phyloP scores from a whole-genome alignment of 352 stramenopile species.

The Globisporangium parvum region DNA sequence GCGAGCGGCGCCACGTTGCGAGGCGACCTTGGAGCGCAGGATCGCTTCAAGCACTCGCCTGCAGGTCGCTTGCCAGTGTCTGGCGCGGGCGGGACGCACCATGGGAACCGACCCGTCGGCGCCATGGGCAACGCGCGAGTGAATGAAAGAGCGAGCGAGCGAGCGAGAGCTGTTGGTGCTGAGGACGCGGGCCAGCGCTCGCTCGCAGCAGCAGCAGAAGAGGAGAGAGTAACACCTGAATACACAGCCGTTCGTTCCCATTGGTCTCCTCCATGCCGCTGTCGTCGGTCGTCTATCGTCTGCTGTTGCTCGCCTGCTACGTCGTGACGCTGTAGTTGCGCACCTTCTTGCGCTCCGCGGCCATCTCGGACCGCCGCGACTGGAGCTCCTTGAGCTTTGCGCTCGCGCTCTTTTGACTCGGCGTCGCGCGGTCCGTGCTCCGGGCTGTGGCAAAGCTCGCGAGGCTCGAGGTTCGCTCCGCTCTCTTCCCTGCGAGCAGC shows the following conservation, averaged over 20 bases:
- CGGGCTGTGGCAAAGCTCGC: conserved; percentile 17
- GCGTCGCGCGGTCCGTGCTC: conserved; percentile 43
- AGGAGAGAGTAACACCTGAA: not conserved
- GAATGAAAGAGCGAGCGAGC: not conserved
- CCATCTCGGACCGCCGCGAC: conserved; percentile 68
- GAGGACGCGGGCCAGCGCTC: too few relatives aligned
- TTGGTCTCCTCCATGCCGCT: not conserved
- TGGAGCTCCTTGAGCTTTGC: conserved; percentile 73
- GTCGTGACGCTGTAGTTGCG: conserved; percentile 70
- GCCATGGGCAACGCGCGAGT: not conserved
- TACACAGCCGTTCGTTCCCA: not conserved
- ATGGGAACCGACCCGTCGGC: not conserved
- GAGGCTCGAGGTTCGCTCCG: conserved; percentile 30
- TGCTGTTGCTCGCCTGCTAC: conserved; percentile 2
- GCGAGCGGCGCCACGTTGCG: not conserved
- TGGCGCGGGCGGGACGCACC: too few relatives aligned
- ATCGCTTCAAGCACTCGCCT: too few relatives aligned
- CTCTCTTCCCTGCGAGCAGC: conserved; percentile 53
- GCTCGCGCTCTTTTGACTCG: conserved; percentile 50
- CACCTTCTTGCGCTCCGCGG: conserved; percentile 66
- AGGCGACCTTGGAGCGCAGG: too few relatives aligned
- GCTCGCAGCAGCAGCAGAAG: too few relatives aligned
- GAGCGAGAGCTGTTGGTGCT: too few relatives aligned
- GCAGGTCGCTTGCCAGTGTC: too few relatives aligned
- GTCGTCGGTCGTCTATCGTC: not conserved